A percentile compares a stretch with the other conserved stretches of the same genome.
Evolutionary conservation across 1,139 yeast species (phyloP).

Genomic region (Spencermartinsiella ligniputridi): DNA sequence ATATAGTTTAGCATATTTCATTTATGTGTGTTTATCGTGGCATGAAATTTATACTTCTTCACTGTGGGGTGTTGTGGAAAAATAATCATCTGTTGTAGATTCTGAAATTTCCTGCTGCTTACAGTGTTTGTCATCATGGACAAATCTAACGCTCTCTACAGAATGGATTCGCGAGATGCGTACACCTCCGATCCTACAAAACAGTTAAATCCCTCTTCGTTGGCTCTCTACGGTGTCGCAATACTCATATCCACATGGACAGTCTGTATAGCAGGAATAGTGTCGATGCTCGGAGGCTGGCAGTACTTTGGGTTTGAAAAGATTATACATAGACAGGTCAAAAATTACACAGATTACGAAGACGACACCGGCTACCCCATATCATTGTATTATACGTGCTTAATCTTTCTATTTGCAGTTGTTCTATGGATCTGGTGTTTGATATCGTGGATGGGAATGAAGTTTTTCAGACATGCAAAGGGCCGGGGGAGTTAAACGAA

Average conservation of each 20-base stretch:
- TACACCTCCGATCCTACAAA: background rate
- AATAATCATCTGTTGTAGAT: no score
- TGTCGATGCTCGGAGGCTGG: conserved; percentile 24
- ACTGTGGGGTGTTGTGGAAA: no score
- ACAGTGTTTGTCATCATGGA: no score
- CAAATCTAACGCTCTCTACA: no score
- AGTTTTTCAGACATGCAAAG: conserved; percentile 69
- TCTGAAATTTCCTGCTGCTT: no score
- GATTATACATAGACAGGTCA: background rate
- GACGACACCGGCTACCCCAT: conserved; percentile 36
- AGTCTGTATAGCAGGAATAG: conserved; percentile 26
- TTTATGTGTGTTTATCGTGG: no score
- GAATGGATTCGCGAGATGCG: no score
- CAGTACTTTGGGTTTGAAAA: conserved; percentile 11
- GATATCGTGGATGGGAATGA: conserved; percentile 72
- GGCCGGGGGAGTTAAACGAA: conserved; percentile 38
- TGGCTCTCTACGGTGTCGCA: conserved; percentile 7
- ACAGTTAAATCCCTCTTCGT: conserved; percentile 6
- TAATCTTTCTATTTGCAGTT: conserved; percentile 48
- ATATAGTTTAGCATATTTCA: no score
- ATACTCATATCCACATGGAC: conserved; percentile 27
- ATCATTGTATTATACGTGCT: conserved; percentile 45
- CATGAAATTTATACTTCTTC: no score
- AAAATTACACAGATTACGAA: conserved; percentile 23
- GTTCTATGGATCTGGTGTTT: conserved; percentile 76